phyloP scores from a whole-genome alignment of 1,284 basidiomycete genomes.

The Exobasidium rhododendri region DNA sequence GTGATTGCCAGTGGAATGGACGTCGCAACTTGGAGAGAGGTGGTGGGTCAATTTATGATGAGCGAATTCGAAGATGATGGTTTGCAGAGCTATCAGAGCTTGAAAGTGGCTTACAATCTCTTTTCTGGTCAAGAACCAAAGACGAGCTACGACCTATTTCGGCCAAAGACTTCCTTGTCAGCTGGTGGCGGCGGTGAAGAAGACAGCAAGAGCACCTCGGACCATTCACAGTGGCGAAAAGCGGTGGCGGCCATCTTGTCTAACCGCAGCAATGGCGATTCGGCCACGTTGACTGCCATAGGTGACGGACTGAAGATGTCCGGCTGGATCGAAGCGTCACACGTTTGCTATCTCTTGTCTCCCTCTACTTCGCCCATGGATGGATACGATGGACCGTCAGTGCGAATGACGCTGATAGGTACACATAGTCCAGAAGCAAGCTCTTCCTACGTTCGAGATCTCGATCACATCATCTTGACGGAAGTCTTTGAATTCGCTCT shows the following conservation, averaged over 20 bases:
- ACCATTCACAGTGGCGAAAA: slow-evolving; percentile 77
- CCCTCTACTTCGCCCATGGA: slow-evolving; percentile 75
- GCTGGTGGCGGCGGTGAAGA: slow-evolving; percentile 47
- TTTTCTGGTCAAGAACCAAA: slow-evolving; percentile 44
- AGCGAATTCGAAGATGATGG: slow-evolving; percentile 60
- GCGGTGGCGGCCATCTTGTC: slow-evolving; percentile 79
- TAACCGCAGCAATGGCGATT: slow-evolving; percentile 64
- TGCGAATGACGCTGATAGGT: slow-evolving; percentile 66
- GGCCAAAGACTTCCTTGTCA: slow-evolving; percentile 35
- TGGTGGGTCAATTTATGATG: slow-evolving; percentile 78
- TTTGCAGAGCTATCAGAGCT: slow-evolving; percentile 24
- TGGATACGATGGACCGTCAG: slow-evolving; percentile 64
- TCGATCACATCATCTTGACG: slow-evolving; percentile 78
- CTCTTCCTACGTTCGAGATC: slow-evolving; percentile 66
- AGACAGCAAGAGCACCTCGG: not conserved
- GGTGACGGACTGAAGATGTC: slow-evolving; percentile 76
- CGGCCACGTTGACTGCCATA: slow-evolving; percentile 76
- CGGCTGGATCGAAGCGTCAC: slow-evolving; percentile 78
- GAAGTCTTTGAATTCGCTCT: slow-evolving; percentile 91
- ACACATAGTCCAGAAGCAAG: slow-evolving; percentile 62
- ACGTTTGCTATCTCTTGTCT: slow-evolving; percentile 85
- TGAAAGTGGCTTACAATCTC: slow-evolving; percentile 49
- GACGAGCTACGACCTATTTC: slow-evolving; percentile 35
- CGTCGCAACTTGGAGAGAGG: slow-evolving; percentile 87
- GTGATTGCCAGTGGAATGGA: slow-evolving; percentile 89